Conservation (phyloP, 495 filamentous ascomycete species). For the Bombardia bombarda region DNA sequence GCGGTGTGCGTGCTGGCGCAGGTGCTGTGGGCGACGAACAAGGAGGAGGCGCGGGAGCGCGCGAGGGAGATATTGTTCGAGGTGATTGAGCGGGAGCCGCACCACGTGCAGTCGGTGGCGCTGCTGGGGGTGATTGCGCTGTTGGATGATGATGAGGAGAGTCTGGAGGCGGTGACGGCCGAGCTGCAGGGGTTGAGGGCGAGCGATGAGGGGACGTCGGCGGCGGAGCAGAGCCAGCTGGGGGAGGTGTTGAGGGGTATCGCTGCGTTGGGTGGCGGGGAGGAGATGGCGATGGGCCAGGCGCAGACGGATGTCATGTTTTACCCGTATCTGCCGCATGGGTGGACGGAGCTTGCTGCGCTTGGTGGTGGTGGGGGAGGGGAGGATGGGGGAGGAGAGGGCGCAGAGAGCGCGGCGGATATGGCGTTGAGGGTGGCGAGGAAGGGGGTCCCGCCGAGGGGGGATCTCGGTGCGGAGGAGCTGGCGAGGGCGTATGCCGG, state of each 20-base stretch:
- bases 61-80: constrained; percentile 76
- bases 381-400: no score
- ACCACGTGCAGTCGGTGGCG: constrained; percentile 68
- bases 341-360: constrained; percentile 66
- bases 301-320: constrained; percentile 68
- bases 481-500: constrained; percentile 71
- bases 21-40: constrained; percentile 85
- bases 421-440: constrained; percentile 78
- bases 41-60: constrained; percentile 60
- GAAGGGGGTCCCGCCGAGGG: constrained; percentile 60
- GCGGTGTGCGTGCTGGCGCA: constrained; percentile 83
- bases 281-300: constrained; percentile 27
- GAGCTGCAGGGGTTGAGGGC: constrained; percentile 67
- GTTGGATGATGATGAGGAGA: constrained; percentile 69
- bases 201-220: constrained; percentile 38
- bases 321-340: constrained; percentile 62
- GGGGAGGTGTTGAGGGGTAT: constrained; percentile 39
- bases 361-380: no score
- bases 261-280: constrained; percentile 29
- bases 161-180: constrained; percentile 67
- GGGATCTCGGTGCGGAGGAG: constrained; percentile 57
- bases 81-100: constrained; percentile 58
- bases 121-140: constrained; percentile 77
- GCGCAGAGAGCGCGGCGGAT: constrained; percentile 51
- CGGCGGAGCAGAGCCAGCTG: constrained; percentile 36